Base-by-base conservation (phyloP, 495 filamentous ascomycete species). In the Glarea lozoyensis region DNA sequence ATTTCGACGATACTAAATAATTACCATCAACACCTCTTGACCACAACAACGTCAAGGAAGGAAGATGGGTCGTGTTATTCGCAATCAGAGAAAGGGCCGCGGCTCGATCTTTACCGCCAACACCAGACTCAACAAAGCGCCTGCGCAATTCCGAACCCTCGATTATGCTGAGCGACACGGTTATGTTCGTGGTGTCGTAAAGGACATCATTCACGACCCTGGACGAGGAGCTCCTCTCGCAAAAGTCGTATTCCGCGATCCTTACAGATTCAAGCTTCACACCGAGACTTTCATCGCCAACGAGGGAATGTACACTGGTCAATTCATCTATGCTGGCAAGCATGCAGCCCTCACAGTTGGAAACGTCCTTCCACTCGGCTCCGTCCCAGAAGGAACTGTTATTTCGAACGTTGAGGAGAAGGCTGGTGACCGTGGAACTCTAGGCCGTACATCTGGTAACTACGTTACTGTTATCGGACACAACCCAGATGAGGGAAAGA, bases 261-360 rank as follows among this genome's bases (percentile, higher is more conserved):
- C 86, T 53, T 86, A 93, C 79, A 78, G 79, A 68, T 92, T 81
- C 78, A 86, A 85, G 75, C 78, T 85, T 68, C 68, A 81, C 66
- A 88, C 80, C 66, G 89, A 87, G 82, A 93, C 92, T 50, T 95
- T 98, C 80, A 97, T 99, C 64, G 92, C 93, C 67, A 97, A 96
- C 72, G 92, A 99, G 79, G 92, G 92, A 73, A 95, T 97, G 90
- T 99, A 99, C 86, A 95, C 92, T 52, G 92, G 92, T 56, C 89
- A 95, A 73, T 99, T 99, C 78, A 88, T 99, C 83, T 99, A 97
- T 70, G 89, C 90, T 67, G 92, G 92, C 65, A 99, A 99, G 84
- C 87, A 94, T 71, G 93, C 92, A 55, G 73, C 79, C 46, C 77
- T 99, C 53, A 97, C 81, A 60, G 79, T 99, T 62, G 92, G 92